Evolutionary conservation across 2,329 filamentous ascomycete species (phyloP).

Genomic region (Rasamsonia emersonii): DNA sequence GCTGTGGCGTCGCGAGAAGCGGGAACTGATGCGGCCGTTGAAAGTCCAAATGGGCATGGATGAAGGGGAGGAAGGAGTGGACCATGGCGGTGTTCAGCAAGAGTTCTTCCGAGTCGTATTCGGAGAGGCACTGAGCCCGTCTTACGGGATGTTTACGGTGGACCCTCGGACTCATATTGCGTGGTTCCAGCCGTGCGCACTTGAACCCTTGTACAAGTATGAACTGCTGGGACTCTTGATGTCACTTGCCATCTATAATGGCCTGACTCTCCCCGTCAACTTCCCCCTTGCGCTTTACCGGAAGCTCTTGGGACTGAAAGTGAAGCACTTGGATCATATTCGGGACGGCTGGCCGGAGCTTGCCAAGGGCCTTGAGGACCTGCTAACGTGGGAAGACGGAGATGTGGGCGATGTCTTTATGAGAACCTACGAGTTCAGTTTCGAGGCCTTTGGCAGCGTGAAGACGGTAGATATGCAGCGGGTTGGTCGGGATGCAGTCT

Average conservation of each 20-base stretch:
- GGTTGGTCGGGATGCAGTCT: slow-evolving; percentile 26
- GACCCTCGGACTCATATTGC: slow-evolving; percentile 68
- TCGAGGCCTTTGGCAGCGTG: slow-evolving; percentile 47
- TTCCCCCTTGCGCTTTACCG: slow-evolving; percentile 80
- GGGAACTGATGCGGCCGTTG: slow-evolving; percentile 74
- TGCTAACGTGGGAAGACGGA: slow-evolving; percentile 74
- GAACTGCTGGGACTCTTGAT: slow-evolving; percentile 83
- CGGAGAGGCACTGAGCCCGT: slow-evolving; percentile 66
- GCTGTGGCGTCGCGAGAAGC: slow-evolving; percentile 74
- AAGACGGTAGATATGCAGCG: slow-evolving; percentile 49
- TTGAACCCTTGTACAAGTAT: slow-evolving; percentile 81
- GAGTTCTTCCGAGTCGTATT: slow-evolving; percentile 88
- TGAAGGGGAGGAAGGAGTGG: slow-evolving; percentile 76
- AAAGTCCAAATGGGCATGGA: slow-evolving; percentile 82
- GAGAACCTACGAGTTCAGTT: slow-evolving; percentile 79
- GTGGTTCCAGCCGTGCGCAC: slow-evolving; percentile 78
- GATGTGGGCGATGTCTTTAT: slow-evolving; percentile 73
- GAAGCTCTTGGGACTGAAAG: slow-evolving; percentile 62
- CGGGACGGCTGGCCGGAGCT: slow-evolving; percentile 81
- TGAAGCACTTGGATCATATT: slow-evolving; percentile 66
- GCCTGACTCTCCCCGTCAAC: slow-evolving; percentile 79
- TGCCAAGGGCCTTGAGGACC: slow-evolving; percentile 60
- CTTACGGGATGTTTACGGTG: slow-evolving; percentile 68
- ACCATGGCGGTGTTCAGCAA: slow-evolving; percentile 91
- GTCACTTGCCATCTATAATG: slow-evolving; percentile 86